Evolutionary conservation across 2,329 filamentous ascomycete genomes (phyloP).

Genomic region (Polytolypa hystricis): DNA sequence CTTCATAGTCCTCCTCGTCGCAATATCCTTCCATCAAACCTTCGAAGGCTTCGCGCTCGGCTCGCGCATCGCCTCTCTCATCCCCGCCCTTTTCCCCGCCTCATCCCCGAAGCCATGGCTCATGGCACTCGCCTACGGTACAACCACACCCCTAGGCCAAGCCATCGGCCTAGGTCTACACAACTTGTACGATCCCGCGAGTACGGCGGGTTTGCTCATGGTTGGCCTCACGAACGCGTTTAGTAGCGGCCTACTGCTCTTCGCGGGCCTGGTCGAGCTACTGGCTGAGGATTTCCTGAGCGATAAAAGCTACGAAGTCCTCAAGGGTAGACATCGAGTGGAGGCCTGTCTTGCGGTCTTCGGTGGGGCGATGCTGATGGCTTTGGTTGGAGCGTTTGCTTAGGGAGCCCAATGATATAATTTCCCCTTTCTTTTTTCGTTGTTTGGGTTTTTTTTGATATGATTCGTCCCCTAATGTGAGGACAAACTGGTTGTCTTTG

Average conservation of each 20-base stretch:
- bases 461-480: no score
- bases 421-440: neutral
- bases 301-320: constrained; percentile 50
- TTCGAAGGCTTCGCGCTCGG: constrained; percentile 83
- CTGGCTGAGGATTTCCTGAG: constrained; percentile 73
- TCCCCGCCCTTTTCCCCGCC: constrained; percentile 52
- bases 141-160: constrained; percentile 71
- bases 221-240: constrained; percentile 84
- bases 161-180: constrained; percentile 70
- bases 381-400: constrained; percentile 57
- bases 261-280: constrained; percentile 73
- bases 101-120: constrained; percentile 64
- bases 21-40: constrained; percentile 75
- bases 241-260: constrained; percentile 66
- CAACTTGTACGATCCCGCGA: constrained; percentile 67
- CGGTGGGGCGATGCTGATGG: constrained; percentile 51
- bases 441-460: neutral
- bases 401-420: constrained; percentile 14
- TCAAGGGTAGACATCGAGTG: constrained; percentile 47
- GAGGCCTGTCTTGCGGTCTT: constrained; percentile 54
- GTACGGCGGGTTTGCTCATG: constrained; percentile 63
- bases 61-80: constrained; percentile 70
- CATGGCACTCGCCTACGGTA: constrained; percentile 53
- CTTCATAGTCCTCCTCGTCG: constrained; percentile 68
- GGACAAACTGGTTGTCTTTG: no score